These are phyloP conservation scores for Chrysoporthe deuterocubensis DNA, from an alignment of 2,329 filamentous ascomycete species.

Conservation along the genomic window DNA sequence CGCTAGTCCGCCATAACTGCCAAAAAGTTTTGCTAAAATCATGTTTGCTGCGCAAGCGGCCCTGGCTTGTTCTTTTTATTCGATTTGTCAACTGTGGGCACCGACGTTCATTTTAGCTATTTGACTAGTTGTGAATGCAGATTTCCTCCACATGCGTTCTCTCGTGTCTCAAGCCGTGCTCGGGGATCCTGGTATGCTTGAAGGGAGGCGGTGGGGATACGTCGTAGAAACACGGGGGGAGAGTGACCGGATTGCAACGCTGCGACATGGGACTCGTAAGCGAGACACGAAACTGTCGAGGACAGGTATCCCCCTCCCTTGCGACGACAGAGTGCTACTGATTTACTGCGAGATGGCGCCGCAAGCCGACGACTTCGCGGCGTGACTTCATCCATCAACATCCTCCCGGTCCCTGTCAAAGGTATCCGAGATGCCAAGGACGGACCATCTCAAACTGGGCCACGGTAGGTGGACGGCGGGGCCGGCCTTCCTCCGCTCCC, in stretches of 20 bases:
- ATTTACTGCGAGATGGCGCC: not conserved
- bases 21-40: not conserved
- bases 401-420: not conserved
- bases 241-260: not conserved
- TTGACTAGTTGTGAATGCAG: not conserved
- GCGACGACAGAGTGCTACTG: not conserved
- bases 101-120: not conserved
- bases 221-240: not conserved
- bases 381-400: not conserved
- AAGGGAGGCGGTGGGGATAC: not conserved
- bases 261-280: slow-evolving; percentile 7
- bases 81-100: not conserved
- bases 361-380: not conserved
- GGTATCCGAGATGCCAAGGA: not conserved
- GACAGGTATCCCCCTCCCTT: not conserved
- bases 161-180: not conserved
- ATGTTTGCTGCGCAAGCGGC: not conserved
- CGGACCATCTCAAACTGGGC: not conserved
- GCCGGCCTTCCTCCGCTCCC: slow-evolving; percentile 13
- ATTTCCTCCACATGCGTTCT: not conserved
- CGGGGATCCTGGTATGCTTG: not conserved
- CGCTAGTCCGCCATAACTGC: not conserved
- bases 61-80: not conserved
- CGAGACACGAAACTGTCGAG: not conserved
- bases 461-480: not conserved